A percentile compares a stretch with the other conserved stretches of the same genome.
Evolutionary conservation across 2,329 filamentous ascomycete genomes (phyloP).

Genomic region (Paraphaeosphaeria sporulosa): DNA sequence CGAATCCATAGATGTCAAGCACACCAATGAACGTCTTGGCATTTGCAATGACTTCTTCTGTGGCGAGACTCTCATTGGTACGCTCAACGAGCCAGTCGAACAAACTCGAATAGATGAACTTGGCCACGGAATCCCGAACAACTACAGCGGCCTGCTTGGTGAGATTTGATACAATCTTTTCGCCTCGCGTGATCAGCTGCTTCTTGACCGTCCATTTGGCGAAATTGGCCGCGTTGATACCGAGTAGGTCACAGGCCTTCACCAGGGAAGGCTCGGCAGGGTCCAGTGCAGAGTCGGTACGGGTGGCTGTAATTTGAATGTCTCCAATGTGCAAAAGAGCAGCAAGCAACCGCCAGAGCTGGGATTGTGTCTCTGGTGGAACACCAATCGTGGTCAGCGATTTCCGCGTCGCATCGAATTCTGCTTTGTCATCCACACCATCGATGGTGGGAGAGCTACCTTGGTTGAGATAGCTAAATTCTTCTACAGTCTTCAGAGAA

Average conservation of each 20-base stretch:
- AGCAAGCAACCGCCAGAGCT: slow-evolving; percentile 90
- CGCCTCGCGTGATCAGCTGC: slow-evolving; percentile 92
- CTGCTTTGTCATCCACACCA: slow-evolving; percentile 92
- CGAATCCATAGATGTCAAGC: slow-evolving; percentile 98
- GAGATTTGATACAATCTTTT: slow-evolving; percentile 96
- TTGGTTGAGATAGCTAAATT: slow-evolving; percentile 97
- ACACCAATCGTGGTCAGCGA: slow-evolving; percentile 92
- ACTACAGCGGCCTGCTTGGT: slow-evolving; percentile 93
- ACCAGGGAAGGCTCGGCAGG: slow-evolving; percentile 82
- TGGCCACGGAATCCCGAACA: slow-evolving; percentile 95
- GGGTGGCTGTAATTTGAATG: slow-evolving; percentile 90
- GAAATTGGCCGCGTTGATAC: slow-evolving; percentile 85
- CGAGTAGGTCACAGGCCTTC: slow-evolving; percentile 82
- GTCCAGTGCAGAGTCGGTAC: slow-evolving; percentile 84
- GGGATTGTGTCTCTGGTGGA: slow-evolving; percentile 72
- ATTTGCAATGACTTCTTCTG: slow-evolving; percentile 81
- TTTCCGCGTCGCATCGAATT: slow-evolving; percentile 86
- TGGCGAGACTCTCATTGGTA: slow-evolving; percentile 90
- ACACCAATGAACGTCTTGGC: slow-evolving; percentile 95
- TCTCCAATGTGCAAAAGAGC: slow-evolving; percentile 95
- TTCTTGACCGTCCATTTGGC: slow-evolving; percentile 99
- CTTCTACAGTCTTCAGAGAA: slow-evolving; percentile 79
- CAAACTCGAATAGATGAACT: slow-evolving; percentile 97
- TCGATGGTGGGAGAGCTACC: slow-evolving; percentile 90
- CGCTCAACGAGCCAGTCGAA: slow-evolving; percentile 99